phyloP scores from a whole-genome alignment of 306 rosid genomes.

The Phaseolus lunatus region DNA sequence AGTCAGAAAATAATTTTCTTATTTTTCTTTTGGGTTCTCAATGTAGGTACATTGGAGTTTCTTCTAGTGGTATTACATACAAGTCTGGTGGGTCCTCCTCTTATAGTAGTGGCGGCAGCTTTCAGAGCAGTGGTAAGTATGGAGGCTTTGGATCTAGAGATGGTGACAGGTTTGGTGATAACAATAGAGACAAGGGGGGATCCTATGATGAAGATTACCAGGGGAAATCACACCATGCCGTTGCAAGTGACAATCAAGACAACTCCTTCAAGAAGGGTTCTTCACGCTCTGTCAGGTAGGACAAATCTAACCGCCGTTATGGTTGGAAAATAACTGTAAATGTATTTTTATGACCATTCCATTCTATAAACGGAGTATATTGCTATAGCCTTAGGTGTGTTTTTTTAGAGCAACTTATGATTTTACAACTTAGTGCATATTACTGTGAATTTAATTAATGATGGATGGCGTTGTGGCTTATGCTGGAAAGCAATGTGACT shows the following conservation, averaged over 20 bases:
- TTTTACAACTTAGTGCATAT: slow-evolving; percentile 18
- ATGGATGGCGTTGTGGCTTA: not conserved
- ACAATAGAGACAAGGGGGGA: slow-evolving; percentile 68
- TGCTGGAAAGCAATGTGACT: not conserved
- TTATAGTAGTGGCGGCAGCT: slow-evolving; percentile 59
- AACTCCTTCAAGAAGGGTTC: slow-evolving; percentile 71
- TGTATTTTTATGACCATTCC: slow-evolving; percentile 10
- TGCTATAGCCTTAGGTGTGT: slow-evolving; percentile 23
- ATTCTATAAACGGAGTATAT: slow-evolving; percentile 8
- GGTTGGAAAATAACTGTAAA: slow-evolving; percentile 25
- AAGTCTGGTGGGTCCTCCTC: slow-evolving; percentile 80
- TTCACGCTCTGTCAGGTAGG: slow-evolving; percentile 65
- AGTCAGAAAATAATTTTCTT: slow-evolving; percentile 37
- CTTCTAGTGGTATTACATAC: slow-evolving; percentile 84
- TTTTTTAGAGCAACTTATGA: slow-evolving; percentile 12
- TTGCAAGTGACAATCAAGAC: slow-evolving; percentile 53
- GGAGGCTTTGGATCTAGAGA: slow-evolving; percentile 66
- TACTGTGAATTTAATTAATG: not conserved
- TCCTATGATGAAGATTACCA: slow-evolving; percentile 56
- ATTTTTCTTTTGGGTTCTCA: slow-evolving; percentile 40
- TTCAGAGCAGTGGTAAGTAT: slow-evolving; percentile 68
- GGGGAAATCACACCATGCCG: slow-evolving; percentile 57
- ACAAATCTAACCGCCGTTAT: slow-evolving; percentile 35
- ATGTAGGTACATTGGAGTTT: slow-evolving; percentile 89
- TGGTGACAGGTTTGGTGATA: slow-evolving; percentile 65